Conservation (phyloP, 257 asterid genomes). For the Gentiana dahurica region DNA sequence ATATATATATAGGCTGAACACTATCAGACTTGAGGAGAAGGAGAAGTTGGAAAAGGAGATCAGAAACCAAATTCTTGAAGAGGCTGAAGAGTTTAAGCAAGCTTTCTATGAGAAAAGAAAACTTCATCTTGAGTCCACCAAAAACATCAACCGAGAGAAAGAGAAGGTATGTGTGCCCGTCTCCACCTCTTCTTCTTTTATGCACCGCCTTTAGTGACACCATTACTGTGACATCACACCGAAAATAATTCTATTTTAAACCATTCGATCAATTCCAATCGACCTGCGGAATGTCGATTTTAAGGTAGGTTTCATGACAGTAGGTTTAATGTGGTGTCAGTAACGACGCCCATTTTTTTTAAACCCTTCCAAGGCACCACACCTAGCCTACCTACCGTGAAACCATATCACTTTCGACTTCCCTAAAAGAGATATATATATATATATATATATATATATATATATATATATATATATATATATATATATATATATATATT, state of each 20-base stretch:
- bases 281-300: too few species aligned
- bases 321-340: too few species aligned
- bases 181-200: background rate
- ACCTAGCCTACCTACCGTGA: too few species aligned
- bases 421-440: too few species aligned
- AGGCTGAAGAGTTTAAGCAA: conserved; percentile 68
- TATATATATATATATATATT: conserved; percentile 8
- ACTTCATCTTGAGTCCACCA: conserved; percentile 57
- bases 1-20: conserved; percentile 45
- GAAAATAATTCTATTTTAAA: too few species aligned
- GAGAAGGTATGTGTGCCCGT: conserved; percentile 49
- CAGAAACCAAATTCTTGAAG: conserved; percentile 73
- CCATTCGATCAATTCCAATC: too few species aligned
- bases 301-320: too few species aligned
- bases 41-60: conserved; percentile 78
- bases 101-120: conserved; percentile 79
- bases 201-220: background rate
- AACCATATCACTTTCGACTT: too few species aligned
- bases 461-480: background rate
- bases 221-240: too few species aligned
- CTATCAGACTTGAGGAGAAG: conserved; percentile 92
- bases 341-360: too few species aligned
- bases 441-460: too few species aligned
- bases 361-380: too few species aligned
- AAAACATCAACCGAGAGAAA: conserved; percentile 62